Percentiles rank a stretch among this genome's conserved stretches.
These are phyloP conservation scores for Cucurbita moschata DNA, from an alignment of 306 rosid species.

Conservation along the genomic window DNA sequence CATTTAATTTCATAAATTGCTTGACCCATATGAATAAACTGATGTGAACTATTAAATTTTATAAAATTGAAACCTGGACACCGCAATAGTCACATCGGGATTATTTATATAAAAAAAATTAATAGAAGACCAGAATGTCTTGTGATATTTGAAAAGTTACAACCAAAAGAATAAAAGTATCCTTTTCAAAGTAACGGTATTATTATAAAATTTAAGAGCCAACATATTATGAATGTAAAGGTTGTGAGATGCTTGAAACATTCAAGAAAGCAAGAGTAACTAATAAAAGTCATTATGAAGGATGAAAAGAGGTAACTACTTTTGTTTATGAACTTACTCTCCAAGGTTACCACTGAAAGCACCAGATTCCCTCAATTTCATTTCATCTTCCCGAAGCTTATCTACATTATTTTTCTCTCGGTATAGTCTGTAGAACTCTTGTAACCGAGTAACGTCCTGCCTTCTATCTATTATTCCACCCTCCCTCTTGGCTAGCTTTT, in stretches of 20 bases:
- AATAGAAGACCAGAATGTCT: not conserved
- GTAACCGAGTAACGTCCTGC: slow-evolving; percentile 60
- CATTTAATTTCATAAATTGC: not conserved
- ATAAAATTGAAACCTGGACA: not conserved
- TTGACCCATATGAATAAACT: not conserved
- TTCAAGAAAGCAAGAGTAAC: not conserved
- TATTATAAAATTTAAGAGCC: not conserved
- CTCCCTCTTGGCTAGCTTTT: slow-evolving; percentile 81
- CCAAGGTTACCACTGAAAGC: slow-evolving; percentile 73
- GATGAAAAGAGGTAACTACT: not conserved
- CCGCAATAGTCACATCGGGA: not conserved
- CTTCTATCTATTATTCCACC: slow-evolving; percentile 75
- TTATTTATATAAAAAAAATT: not conserved
- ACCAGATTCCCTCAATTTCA: slow-evolving; percentile 69
- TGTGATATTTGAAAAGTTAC: not conserved
- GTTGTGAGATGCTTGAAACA: not conserved
- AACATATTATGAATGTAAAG: not conserved
- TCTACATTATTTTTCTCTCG: slow-evolving; percentile 70
- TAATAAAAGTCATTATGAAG: not conserved
- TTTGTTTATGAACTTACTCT: slow-evolving; percentile 47
- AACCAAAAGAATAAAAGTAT: not conserved
- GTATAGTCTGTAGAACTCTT: slow-evolving; percentile 68
- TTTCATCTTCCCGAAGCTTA: slow-evolving; percentile 67
- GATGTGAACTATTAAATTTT: not conserved
- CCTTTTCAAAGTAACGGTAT: not conserved